Percentiles rank a stretch among this genome's conserved stretches.
Conservation (phyloP, 73 alveolate species). For the Paraurostyla sp. region DNA sequence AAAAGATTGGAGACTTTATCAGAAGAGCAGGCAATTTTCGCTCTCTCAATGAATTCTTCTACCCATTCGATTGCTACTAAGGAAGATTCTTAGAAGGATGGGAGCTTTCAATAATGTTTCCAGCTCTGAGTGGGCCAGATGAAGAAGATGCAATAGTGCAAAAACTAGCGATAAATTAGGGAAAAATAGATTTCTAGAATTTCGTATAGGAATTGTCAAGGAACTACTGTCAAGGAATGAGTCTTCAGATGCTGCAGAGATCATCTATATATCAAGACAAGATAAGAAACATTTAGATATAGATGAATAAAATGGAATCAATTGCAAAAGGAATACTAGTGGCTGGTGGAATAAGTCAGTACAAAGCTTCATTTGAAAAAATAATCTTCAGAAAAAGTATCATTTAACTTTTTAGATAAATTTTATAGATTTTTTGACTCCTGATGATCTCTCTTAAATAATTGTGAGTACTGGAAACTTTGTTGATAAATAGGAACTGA, state of each 20-base stretch:
- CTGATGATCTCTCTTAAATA: neutral
- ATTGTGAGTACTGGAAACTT: neutral
- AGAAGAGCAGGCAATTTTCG: neutral
- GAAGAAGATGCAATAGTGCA: neutral
- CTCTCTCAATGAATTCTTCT: neutral
- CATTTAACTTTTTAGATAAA: too few relatives aligned
- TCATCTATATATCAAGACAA: neutral
- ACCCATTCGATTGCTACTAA: slow-evolving; percentile 32
- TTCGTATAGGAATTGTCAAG: neutral
- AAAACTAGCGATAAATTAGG: neutral
- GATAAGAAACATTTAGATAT: neutral
- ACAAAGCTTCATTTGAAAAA: slow-evolving; percentile 18
- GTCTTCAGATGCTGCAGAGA: neutral
- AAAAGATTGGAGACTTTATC: neutral
- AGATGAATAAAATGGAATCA: neutral
- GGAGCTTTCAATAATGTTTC: slow-evolving; percentile 8
- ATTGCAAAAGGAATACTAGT: neutral
- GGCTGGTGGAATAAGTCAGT: neutral
- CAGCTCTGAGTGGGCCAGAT: neutral
- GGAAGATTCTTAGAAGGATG: slow-evolving; percentile 2
- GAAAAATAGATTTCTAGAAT: neutral
- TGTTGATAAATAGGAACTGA: neutral
- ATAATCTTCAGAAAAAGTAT: neutral
- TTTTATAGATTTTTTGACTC: too few relatives aligned
- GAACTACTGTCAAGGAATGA: neutral